Base-by-base conservation (phyloP, 768 basidiomycete genomes). In the Termitomyces sp. region DNA sequence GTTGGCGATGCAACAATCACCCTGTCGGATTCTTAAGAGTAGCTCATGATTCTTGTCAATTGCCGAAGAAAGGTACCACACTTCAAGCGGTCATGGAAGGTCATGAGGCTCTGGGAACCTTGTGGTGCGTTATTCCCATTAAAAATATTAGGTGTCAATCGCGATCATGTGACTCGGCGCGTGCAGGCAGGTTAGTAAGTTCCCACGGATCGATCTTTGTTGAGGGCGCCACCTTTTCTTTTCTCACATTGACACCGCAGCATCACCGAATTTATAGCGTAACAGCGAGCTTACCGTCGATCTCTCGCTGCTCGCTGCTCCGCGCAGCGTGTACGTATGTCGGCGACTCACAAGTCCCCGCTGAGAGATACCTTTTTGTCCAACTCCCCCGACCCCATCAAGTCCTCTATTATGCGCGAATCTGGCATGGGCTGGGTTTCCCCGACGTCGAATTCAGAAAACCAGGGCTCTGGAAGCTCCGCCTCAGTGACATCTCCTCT, bases 371-470 rank as follows among this genome's bases (percentile, higher is more conserved):
- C 82, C 58, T 76, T 81, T n/a, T 75, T 81, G 63, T 81, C 81
- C 55, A 85, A 85, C 62, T 77, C 85, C 51, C 79, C 84, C 28
- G 85, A 86, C 69, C 78, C 81, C 54, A 81, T 84, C 66, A 85
- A 85, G 67, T 80, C 78, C 32, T 83, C 83, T 18, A 85, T 85
- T 60, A 73, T 78, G 65, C 80, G 84, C 55, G 80, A 85, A 63
- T 85, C 86, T 40, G 83, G 81, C 56, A 79, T 82, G 72, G 84
- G 84, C 60, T 86, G 87, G 84, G 73, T 70, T 35, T 78, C 82
- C 26, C 72, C 81, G 3, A 72, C 79, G 22, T 65, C 69, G 52
- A 68, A 68, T 54, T 59, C 70, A 20, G 62, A 54, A 46, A 68
- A 73, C 40, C 67, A 71, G 44, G 66, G 68, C 32, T 68, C 72